Conservation (phyloP, 495 filamentous ascomycete species). For the Aspergillus steynii region DNA sequence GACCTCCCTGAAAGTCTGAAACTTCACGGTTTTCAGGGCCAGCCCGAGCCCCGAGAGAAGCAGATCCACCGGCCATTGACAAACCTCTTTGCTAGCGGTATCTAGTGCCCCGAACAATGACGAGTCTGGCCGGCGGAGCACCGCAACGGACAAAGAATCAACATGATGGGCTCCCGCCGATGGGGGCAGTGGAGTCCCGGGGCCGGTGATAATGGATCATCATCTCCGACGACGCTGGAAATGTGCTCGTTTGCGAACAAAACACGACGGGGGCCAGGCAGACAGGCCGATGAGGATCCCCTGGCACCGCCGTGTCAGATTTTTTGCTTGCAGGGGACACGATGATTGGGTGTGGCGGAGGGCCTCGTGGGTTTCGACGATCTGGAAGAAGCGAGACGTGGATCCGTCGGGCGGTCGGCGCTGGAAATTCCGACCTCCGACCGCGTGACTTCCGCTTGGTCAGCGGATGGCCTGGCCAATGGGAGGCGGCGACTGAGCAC, state of each 20-base stretch:
- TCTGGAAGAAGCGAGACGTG: background rate
- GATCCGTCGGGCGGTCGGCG: background rate
- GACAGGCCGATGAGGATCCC: background rate
- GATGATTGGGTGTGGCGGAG: background rate
- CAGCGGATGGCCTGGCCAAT: background rate
- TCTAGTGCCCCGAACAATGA: background rate
- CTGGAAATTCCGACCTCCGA: background rate
- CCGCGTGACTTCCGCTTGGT: background rate
- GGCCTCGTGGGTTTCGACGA: background rate
- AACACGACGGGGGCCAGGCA: background rate
- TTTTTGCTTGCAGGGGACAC: background rate
- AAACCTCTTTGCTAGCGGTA: background rate
- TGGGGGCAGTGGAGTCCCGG: background rate
- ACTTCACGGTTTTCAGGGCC: background rate
- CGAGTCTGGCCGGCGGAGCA: background rate
- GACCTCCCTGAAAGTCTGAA: constrained; percentile 1
- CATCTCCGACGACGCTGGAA: background rate
- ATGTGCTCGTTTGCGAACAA: background rate
- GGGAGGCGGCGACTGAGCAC: no score
- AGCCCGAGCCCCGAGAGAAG: background rate
- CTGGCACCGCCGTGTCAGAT: background rate
- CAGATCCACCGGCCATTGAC: constrained; percentile 5
- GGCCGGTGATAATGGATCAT: background rate
- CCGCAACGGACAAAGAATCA: no score
- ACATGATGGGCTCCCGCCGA: no score